A percentile compares a stretch with the other conserved stretches of the same genome.
Evolutionary conservation across 2,329 filamentous ascomycete genomes (phyloP).

Genomic region (Didymella pinodella): DNA sequence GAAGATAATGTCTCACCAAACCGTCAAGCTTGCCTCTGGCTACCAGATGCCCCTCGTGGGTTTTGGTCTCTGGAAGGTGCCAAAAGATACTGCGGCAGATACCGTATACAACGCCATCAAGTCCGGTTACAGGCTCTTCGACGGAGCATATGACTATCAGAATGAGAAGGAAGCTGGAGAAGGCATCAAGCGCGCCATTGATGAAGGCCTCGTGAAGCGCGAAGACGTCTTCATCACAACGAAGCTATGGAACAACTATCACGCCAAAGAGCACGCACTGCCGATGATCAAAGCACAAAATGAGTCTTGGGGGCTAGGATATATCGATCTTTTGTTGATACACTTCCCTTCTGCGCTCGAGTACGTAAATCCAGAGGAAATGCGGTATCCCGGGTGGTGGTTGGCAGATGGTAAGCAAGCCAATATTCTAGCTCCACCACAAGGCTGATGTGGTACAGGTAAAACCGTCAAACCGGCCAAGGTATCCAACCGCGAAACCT

Average conservation of each 20-base stretch:
- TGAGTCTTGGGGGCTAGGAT: neutral
- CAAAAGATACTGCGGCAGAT: neutral
- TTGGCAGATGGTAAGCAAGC: neutral
- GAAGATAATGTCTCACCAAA: neutral
- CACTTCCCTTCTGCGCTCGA: neutral
- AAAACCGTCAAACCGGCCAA: neutral
- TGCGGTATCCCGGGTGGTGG: neutral
- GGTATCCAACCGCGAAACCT: neutral
- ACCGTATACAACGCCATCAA: neutral
- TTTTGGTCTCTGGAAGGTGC: neutral
- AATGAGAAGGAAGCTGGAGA: neutral
- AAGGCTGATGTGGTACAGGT: neutral
- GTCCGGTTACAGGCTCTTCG: neutral
- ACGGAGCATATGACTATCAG: neutral
- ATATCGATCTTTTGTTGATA: neutral
- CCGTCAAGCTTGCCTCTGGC: neutral
- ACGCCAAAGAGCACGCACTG: neutral
- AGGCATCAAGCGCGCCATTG: neutral
- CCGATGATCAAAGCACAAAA: neutral
- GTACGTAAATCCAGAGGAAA: neutral
- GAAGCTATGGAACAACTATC: neutral
- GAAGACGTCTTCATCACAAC: neutral
- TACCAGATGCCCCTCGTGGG: neutral
- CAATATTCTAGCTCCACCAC: neutral
- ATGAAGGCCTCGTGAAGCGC: neutral